Percentiles rank a stretch among this genome's conserved stretches.
Conservation (phyloP, 1,139 yeast genomes). For the Saccharomyces pastorianus region DNA sequence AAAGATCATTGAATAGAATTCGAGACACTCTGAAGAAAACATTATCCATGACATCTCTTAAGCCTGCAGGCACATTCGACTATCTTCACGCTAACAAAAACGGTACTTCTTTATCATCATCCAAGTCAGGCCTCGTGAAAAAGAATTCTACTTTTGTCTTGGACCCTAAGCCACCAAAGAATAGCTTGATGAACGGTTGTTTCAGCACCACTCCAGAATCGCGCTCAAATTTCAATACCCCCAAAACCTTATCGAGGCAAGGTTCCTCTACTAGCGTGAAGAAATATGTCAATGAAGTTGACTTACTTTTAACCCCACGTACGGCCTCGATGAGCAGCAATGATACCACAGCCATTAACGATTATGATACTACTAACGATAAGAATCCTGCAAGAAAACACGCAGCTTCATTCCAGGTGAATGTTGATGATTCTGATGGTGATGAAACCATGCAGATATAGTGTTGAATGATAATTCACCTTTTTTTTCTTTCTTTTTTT, state of each 20-base stretch:
- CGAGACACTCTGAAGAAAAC: conserved; percentile 26
- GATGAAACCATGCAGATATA: background rate
- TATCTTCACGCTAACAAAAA: background rate
- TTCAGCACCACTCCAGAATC: conserved; percentile 29
- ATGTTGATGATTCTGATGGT: conserved; percentile 3
- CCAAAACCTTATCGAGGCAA: conserved; percentile 22
- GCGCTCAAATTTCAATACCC: conserved; percentile 22
- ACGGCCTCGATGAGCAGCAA: background rate
- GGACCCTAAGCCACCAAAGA: conserved; percentile 28
- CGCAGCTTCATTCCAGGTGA: conserved; percentile 1
- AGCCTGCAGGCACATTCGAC: background rate
- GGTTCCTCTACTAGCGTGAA: conserved; percentile 14
- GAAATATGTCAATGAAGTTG: conserved; percentile 1
- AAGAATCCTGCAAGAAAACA: conserved; percentile 1
- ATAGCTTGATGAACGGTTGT: conserved; percentile 29
- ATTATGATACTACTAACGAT: background rate
- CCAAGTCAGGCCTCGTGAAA: conserved; percentile 6
- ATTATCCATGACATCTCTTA: conserved; percentile 26
- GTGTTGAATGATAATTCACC: background rate
- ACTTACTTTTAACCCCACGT: conserved; percentile 1
- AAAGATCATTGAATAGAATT: conserved; percentile 14
- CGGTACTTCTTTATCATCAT: background rate
- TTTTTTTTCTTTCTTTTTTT: background rate
- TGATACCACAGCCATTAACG: background rate
- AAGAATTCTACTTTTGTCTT: conserved; percentile 27